phyloP scores from a whole-genome alignment of 2,329 filamentous ascomycete genomes.

The Fusarium sp. region DNA sequence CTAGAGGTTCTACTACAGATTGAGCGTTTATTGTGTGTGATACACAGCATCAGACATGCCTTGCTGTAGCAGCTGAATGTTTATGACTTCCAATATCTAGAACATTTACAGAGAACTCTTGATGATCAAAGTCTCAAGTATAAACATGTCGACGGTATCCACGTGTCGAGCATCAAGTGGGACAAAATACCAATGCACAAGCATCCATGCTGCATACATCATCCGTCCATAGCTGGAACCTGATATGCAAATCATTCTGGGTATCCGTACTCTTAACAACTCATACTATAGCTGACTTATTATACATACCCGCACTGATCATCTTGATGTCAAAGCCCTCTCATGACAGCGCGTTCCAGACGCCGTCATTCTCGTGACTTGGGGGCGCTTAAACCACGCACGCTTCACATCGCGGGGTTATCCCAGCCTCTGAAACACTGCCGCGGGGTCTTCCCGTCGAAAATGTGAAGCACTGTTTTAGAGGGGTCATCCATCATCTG shows the following conservation, averaged over 20 bases:
- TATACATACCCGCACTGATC: constrained; percentile 10
- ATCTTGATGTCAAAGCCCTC: background rate
- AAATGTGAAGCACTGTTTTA: background rate
- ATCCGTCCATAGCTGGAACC: constrained; percentile 6
- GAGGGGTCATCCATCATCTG: too few relatives aligned
- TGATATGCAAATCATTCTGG: constrained; percentile 30
- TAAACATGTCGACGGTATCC: constrained; percentile 7
- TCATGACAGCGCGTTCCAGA: constrained; percentile 29
- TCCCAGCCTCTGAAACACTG: constrained; percentile 26
- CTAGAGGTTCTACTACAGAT: background rate
- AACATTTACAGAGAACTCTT: background rate
- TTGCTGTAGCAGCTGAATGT: background rate
- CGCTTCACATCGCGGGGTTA: constrained; percentile 20
- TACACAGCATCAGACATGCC: background rate
- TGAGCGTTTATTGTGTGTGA: background rate
- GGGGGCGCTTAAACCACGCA: constrained; percentile 5
- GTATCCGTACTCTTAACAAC: constrained; percentile 4
- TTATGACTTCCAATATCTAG: background rate
- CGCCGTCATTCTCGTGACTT: constrained; percentile 21
- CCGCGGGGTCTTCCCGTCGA: constrained; percentile 28
- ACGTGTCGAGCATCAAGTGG: constrained; percentile 39
- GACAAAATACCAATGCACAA: constrained; percentile 13
- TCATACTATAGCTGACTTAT: constrained; percentile 5
- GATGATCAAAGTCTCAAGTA: background rate
- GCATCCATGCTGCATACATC: constrained; percentile 22